A percentile compares a stretch with the other conserved stretches of the same genome.
Conservation (phyloP, 768 basidiomycete genomes). For the Crassisporium funariophilum region DNA sequence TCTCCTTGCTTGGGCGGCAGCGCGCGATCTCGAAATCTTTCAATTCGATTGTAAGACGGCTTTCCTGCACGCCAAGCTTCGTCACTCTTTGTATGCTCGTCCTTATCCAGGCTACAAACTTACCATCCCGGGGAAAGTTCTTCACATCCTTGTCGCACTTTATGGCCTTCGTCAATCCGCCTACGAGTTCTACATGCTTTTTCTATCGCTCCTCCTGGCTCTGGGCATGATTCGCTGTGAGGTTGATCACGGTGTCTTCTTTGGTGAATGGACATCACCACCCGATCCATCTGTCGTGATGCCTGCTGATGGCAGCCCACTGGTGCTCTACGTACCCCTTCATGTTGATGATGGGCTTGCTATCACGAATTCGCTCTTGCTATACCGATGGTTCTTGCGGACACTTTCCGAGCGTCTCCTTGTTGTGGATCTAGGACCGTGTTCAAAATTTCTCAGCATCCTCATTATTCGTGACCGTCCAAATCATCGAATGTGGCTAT, state of each 20-base stretch:
- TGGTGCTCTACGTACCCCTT: constrained; percentile 22
- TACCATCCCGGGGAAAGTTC: constrained; percentile 8
- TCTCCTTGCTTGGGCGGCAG: constrained; percentile 26
- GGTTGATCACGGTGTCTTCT: constrained; percentile 29
- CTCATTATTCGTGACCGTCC: constrained; percentile 12
- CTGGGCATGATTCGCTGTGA: constrained; percentile 21
- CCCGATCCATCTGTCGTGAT: constrained; percentile 20
- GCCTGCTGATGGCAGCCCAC: constrained; percentile 11
- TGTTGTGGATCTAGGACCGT: constrained; percentile 18
- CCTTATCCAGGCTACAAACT: constrained; percentile 19
- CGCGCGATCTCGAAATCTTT: constrained; percentile 21
- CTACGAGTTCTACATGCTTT: constrained; percentile 17
- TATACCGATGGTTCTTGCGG: constrained; percentile 21
- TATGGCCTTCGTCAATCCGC: constrained; percentile 39
- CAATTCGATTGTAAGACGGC: constrained; percentile 31
- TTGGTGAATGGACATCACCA: constrained; percentile 13
- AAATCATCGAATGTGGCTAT: constrained; percentile 8
- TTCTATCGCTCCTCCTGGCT: neutral
- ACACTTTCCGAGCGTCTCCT: constrained; percentile 2
- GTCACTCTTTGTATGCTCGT: constrained; percentile 20
- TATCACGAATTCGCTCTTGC: constrained; percentile 16
- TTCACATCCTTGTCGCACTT: constrained; percentile 22
- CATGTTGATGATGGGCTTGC: constrained; percentile 30
- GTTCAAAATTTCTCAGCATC: constrained; percentile 9
- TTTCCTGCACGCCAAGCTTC: constrained; percentile 23